Conservation (phyloP, 78 protist species). For the Anaeramoeba flamelloides region DNA sequence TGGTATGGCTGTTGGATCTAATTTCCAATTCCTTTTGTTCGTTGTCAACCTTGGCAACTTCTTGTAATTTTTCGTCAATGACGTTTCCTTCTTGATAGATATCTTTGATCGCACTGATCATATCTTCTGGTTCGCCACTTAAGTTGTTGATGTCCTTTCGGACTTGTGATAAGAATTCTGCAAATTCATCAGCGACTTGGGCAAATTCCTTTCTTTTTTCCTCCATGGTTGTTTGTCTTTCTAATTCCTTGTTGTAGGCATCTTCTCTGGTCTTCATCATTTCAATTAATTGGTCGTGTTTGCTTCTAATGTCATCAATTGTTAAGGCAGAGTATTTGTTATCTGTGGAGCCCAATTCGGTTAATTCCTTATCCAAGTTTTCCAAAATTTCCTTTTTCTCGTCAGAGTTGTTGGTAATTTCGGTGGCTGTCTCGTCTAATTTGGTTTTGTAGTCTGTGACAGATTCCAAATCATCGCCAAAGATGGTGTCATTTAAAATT, state of each 20-base stretch:
- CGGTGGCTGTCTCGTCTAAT: background rate
- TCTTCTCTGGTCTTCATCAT: background rate
- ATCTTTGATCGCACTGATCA: background rate
- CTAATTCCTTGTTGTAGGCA: background rate
- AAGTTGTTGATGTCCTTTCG: background rate
- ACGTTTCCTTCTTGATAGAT: background rate
- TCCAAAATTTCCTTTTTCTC: background rate
- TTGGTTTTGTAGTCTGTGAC: background rate
- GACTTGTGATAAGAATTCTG: background rate
- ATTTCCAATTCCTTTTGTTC: background rate
- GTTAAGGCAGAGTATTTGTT: background rate
- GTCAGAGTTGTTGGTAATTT: background rate
- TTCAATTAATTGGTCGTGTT: background rate
- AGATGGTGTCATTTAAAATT: background rate
- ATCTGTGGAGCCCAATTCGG: background rate
- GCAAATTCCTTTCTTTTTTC: background rate
- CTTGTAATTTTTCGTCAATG: background rate
- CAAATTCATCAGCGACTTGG: background rate
- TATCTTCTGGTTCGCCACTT: background rate
- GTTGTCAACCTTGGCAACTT: background rate
- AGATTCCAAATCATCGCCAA: background rate
- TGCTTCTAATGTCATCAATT: background rate
- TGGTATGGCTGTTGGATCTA: background rate
- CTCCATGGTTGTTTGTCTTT: background rate
- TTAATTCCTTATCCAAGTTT: background rate